Evolutionary conservation across 345 rosid species (phyloP), one percentile per base, ranked within the genome.

Genomic region (Euphorbia lathyris): DNA sequence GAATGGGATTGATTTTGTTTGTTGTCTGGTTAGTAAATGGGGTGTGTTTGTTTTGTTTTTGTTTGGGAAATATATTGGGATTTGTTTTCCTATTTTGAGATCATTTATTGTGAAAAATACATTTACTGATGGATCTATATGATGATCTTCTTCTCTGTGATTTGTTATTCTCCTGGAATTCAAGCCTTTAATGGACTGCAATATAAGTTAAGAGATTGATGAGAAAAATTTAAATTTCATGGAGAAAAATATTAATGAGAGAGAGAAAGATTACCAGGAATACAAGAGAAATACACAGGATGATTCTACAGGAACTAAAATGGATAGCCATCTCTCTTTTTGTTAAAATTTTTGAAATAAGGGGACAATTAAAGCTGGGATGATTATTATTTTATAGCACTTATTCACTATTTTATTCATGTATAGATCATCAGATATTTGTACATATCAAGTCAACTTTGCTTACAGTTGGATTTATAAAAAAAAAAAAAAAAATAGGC

Each of bases 1-100:
- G 71, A 92, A 90, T 60, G 96, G 95, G 48, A 88, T 82, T 10
- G 83, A 79, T 58, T 79, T 67, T 32, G 95, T 83, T 82, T 88
- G 83, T 65, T 85, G 72, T 75, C 86, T 82, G 6, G 92, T 65
- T 20, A 92, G 83, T 58, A 88, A 71, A 68, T 60, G 84, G 59
- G 90, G 88, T 36, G 85, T 72, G 25, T 40, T 76, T 13, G 78
- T 73, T 60, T 77, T 78, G 58, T 81, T 74, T 50, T 74, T 77
- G 22, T 36, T 52, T 70, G 84, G 42, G 66, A 90, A 82, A 72
- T 77, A 86, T 22, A 88, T 1, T 2, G 67, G 72, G 43, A 85
- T 19, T 30, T 26, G 78, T 69, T 79, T 82, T n/a, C 92, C 89
- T 25, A 69, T 26, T 55, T 68, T 77, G 16, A 92, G 83, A 67